A percentile compares a stretch with the other conserved stretches of the same genome.
Evolutionary conservation across 331 rosid genomes (phyloP).

Genomic region (Malus hybrid): DNA sequence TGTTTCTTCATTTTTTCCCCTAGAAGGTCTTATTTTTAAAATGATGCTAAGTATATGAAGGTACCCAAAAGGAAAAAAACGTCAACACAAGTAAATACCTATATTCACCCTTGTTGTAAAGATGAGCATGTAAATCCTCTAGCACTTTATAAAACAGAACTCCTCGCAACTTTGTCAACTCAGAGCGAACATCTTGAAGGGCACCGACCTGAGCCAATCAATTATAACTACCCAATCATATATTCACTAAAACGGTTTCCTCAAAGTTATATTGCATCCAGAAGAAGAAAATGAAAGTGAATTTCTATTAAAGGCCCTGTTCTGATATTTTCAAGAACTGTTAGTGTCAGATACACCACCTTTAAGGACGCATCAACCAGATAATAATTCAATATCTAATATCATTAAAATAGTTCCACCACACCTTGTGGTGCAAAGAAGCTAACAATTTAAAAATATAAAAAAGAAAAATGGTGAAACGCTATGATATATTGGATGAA

Average conservation of each 20-base stretch:
- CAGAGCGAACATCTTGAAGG: slow-evolving; percentile 97
- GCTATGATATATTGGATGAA: not conserved
- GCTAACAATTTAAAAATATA: not conserved
- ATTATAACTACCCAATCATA: slow-evolving; percentile 18
- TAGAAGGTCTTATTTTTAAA: not conserved
- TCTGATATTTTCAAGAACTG: not conserved
- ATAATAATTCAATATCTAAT: slow-evolving; percentile 4
- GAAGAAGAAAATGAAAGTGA: not conserved
- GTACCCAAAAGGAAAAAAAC: not conserved
- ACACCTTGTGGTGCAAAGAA: not conserved
- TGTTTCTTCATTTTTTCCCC: not conserved
- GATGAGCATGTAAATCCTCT: slow-evolving; percentile 95
- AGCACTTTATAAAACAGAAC: slow-evolving; percentile 78
- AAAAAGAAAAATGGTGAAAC: not conserved
- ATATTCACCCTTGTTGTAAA: slow-evolving; percentile 92
- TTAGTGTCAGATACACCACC: not conserved
- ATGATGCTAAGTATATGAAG: not conserved
- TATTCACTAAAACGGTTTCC: not conserved
- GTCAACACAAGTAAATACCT: slow-evolving; percentile 44
- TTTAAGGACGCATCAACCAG: not conserved
- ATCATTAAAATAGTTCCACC: not conserved
- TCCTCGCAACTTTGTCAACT: slow-evolving; percentile 89
- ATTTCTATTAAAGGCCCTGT: not conserved
- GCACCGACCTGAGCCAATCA: slow-evolving; percentile 78
- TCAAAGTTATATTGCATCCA: not conserved